Evolutionary conservation across 106 monocot species (phyloP).

Genomic region (Dioscorea alata): DNA sequence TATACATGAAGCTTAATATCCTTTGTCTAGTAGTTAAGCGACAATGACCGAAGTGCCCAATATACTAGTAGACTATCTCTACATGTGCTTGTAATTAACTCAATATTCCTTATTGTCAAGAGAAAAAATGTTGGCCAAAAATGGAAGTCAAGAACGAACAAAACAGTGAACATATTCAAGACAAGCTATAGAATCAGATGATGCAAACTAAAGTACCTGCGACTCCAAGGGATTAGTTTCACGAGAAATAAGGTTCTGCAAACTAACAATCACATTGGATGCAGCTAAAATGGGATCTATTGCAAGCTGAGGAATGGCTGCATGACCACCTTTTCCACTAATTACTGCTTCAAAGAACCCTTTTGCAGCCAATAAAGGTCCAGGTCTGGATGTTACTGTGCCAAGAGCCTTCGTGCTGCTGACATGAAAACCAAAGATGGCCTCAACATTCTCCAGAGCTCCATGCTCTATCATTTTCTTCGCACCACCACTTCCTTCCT

Average conservation of each 20-base stretch:
- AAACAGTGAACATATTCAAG: background rate
- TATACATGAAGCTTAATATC: too few relatives aligned
- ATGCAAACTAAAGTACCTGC: conserved; percentile 37
- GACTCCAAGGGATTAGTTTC: conserved; percentile 98
- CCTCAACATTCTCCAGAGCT: conserved; percentile 69
- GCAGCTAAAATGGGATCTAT: conserved; percentile 96
- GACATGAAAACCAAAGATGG: conserved; percentile 86
- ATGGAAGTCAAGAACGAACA: too few relatives aligned
- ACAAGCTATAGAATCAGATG: background rate
- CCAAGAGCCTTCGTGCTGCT: conserved; percentile 37
- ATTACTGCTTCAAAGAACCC: conserved; percentile 98
- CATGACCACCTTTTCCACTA: conserved; percentile 94
- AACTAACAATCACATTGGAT: conserved; percentile 91
- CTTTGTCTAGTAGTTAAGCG: too few relatives aligned
- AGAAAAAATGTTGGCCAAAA: too few relatives aligned
- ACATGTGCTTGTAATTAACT: too few relatives aligned
- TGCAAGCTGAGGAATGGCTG: conserved; percentile 84
- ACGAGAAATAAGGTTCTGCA: conserved; percentile 94
- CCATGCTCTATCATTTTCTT: conserved; percentile 84
- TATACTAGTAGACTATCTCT: too few relatives aligned
- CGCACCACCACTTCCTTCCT: conserved; percentile 92
- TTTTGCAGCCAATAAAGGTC: conserved; percentile 84
- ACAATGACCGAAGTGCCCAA: too few relatives aligned
- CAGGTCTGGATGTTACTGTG: conserved; percentile 52
- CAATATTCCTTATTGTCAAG: too few relatives aligned